phyloP scores from a whole-genome alignment of 1,284 basidiomycete species.

The Malassezia sp. region DNA sequence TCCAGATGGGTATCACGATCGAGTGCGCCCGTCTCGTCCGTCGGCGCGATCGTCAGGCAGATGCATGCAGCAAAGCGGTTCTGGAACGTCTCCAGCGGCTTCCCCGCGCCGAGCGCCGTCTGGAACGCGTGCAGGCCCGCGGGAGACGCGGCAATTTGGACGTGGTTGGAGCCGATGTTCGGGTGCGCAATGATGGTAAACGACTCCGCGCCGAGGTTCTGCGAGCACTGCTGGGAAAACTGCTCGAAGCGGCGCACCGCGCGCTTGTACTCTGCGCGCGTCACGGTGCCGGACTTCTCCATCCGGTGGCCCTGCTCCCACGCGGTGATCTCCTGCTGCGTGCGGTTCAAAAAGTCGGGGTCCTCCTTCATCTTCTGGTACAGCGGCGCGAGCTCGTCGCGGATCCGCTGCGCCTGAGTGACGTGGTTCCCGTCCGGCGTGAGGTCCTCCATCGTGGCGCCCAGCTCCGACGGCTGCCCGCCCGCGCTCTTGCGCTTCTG shows the following conservation, averaged over 20 bases:
- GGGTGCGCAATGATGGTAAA: constrained; percentile 17
- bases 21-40: constrained; percentile 8
- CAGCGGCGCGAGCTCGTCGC: constrained; percentile 17
- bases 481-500: constrained; percentile 15
- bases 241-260: constrained; percentile 18
- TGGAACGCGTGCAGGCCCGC: constrained; percentile 17
- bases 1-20: constrained; percentile 15
- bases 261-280: constrained; percentile 16
- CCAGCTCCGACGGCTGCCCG: constrained; percentile 5
- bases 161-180: constrained; percentile 17
- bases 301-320: constrained; percentile 15
- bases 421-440: background rate
- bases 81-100: constrained; percentile 15
- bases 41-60: constrained; percentile 14
- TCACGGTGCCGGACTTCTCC: constrained; percentile 12
- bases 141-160: constrained; percentile 15
- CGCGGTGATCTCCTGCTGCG: constrained; percentile 14
- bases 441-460: background rate
- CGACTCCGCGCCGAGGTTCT: constrained; percentile 16
- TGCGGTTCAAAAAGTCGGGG: constrained; percentile 13
- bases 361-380: constrained; percentile 20
- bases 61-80: constrained; percentile 17
- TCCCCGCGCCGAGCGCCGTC: constrained; percentile 14
- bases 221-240: constrained; percentile 15
- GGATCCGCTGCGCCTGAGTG: constrained; percentile 14